Evolutionary conservation across 257 asterid genomes (phyloP), one percentile per base, ranked within the genome.

Genomic region (Linderniella brevidens): DNA sequence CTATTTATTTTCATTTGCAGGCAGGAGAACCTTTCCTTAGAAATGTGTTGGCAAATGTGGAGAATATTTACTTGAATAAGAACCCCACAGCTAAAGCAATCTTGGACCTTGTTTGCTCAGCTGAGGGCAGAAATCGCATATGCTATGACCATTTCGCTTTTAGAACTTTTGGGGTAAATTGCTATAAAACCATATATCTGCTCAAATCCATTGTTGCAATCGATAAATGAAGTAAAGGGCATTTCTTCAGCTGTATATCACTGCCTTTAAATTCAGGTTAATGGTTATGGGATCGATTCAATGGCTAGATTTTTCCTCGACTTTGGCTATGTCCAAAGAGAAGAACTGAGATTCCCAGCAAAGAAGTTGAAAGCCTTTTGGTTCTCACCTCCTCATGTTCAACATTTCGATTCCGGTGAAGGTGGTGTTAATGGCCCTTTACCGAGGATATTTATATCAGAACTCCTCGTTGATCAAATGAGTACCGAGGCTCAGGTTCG

Each of bases 361-460:
- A 90, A 90, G 71, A 90, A 85, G 73, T 54, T 90, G 74, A 90
- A 75, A 63, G 96, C 98, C 1, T 81, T 59, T 57, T 90, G 94
- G 94, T 90, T 80, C 67, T 77, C 98, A 25, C 96, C 98, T 13
- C 94, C 94, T 0, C 20, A 37, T 16, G 37, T 53, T 43, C 56
- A 52, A 43, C 29, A 37, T 55, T 57, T 68, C 7, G 58, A 52
- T 56, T 60, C 15, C 20, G 87, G 87, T 38, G 57, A 49, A 15
- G 76, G 93, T 38, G 76, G 93, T 38, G 74, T 74, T 60, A 38
- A 71, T 41, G 96, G 96, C 16, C 96, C 96, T 17, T 71, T 84
- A 41, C 98, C 98, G 11, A 77, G 98, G 73, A 78, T 90, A 59
- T 90, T 84, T 59, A 81, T 90, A 65, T 84, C 98, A 8, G 96